phyloP scores from a whole-genome alignment of 2,329 filamentous ascomycete species.

The Colletotrichum brevisporum region DNA sequence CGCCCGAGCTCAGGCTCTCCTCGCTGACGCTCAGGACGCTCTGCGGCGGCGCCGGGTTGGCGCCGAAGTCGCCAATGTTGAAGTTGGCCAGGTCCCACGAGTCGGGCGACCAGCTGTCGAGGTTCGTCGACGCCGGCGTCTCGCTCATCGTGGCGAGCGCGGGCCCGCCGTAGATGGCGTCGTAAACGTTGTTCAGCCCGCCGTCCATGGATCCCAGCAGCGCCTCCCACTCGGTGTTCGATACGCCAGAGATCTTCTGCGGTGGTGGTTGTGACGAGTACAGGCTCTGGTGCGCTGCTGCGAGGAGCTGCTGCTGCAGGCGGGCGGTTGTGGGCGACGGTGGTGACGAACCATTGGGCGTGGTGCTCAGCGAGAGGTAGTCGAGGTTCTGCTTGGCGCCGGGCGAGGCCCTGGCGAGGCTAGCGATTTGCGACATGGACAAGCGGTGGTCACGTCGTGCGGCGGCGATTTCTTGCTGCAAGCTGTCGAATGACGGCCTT shows the following conservation, averaged over 20 bases:
- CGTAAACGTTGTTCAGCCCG: slow-evolving; percentile 86
- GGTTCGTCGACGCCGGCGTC: slow-evolving; percentile 56
- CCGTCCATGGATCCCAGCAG: slow-evolving; percentile 85
- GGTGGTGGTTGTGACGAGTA: slow-evolving; percentile 53
- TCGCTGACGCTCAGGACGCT: slow-evolving; percentile 71
- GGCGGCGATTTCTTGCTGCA: slow-evolving; percentile 51
- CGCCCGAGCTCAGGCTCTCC: slow-evolving; percentile 69
- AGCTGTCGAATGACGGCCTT: slow-evolving; percentile 65
- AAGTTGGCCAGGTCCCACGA: slow-evolving; percentile 69
- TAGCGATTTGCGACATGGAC: slow-evolving; percentile 60
- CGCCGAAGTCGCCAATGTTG: slow-evolving; percentile 63
- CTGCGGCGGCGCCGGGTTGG: slow-evolving; percentile 60
- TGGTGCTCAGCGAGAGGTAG: slow-evolving; percentile 69
- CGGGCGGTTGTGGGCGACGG: slow-evolving; percentile 62
- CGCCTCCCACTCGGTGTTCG: slow-evolving; percentile 84
- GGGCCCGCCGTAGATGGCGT: slow-evolving; percentile 80
- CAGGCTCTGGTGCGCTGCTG: slow-evolving; percentile 46
- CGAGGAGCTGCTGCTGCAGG: slow-evolving; percentile 50
- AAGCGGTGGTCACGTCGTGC: slow-evolving; percentile 64
- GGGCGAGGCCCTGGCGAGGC: slow-evolving; percentile 53
- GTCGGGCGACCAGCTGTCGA: slow-evolving; percentile 69
- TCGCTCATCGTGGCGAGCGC: slow-evolving; percentile 64
- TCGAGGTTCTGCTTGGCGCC: slow-evolving; percentile 65
- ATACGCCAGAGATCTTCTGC: slow-evolving; percentile 62
- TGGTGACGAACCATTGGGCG: slow-evolving; percentile 61